phyloP scores from a whole-genome alignment of 179 eudicot genomes.

The Camellia oleifera region DNA sequence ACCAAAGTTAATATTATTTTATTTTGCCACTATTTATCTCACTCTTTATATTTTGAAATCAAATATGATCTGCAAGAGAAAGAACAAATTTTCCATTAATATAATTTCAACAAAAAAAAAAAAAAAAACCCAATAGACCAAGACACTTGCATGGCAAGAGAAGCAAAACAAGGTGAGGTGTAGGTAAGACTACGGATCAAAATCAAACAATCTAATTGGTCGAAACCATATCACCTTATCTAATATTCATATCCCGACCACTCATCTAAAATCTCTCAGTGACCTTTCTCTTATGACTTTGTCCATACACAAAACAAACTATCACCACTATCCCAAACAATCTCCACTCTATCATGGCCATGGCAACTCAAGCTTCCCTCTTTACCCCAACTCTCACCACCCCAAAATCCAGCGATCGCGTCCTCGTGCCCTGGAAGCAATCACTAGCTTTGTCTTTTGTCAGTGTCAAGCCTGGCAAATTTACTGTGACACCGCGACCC shows the following conservation, averaged over 20 bases:
- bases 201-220: conserved; percentile 55
- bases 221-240: conserved; percentile 58
- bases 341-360: conserved; percentile 50
- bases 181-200: conserved; percentile 38
- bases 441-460: conserved; percentile 28
- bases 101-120: too few relatives aligned
- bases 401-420: conserved; percentile 21
- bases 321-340: too few relatives aligned
- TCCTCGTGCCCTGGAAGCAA: conserved; percentile 42
- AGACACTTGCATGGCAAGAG: background rate
- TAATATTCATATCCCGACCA: conserved; percentile 31
- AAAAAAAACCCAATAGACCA: too few relatives aligned
- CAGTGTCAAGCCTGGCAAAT: conserved; percentile 23
- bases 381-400: conserved; percentile 50
- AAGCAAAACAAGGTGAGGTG: background rate
- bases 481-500: conserved; percentile 19
- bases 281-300: conserved; percentile 9
- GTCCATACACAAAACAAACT: background rate
- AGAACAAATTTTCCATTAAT: too few relatives aligned
- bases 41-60: too few relatives aligned
- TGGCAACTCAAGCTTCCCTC: conserved; percentile 89
- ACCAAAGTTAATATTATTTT: too few relatives aligned
- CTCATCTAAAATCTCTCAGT: conserved; percentile 20
- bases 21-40: too few relatives aligned
- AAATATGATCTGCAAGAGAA: too few relatives aligned